phyloP scores from a whole-genome alignment of 169 alveolate species.

The Plasmodium chabaudi region DNA sequence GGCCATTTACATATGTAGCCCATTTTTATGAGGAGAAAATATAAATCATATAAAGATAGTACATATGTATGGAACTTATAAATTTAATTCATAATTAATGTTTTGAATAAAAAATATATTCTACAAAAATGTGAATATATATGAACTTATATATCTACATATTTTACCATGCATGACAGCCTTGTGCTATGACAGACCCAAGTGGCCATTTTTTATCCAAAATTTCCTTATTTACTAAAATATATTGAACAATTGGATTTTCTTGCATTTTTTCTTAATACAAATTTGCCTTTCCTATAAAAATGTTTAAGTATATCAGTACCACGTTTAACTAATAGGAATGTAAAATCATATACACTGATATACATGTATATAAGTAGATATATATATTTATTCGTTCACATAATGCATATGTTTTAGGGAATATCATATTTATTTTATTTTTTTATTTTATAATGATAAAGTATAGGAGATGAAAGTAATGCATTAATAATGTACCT shows the following conservation, averaged over 20 bases:
- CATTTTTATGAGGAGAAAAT: background rate
- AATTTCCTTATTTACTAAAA: conserved; percentile 75
- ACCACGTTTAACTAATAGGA: background rate
- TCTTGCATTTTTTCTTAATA: conserved; percentile 34
- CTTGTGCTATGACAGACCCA: conserved; percentile 82
- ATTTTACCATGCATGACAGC: conserved; percentile 83
- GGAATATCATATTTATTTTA: too few species aligned
- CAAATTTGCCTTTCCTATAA: background rate
- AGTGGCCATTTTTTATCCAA: conserved; percentile 79
- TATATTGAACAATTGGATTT: conserved; percentile 48
- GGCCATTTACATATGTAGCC: background rate
- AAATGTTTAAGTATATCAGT: background rate
- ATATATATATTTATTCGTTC: too few species aligned
- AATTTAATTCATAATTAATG: background rate
- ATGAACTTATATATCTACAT: background rate
- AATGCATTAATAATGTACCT: too few species aligned
- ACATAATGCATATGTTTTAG: too few species aligned
- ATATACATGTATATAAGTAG: too few species aligned
- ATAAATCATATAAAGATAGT: background rate
- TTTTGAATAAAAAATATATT: too few species aligned
- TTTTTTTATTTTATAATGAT: too few species aligned
- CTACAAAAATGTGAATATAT: background rate
- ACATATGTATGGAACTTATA: background rate
- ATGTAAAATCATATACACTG: too few species aligned
- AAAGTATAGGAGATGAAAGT: too few species aligned